A percentile compares a stretch with the other conserved stretches of the same genome.
These are phyloP conservation scores for Cadophora sp. DNA, from an alignment of 2,329 filamentous ascomycete genomes.

Conservation along the genomic window DNA sequence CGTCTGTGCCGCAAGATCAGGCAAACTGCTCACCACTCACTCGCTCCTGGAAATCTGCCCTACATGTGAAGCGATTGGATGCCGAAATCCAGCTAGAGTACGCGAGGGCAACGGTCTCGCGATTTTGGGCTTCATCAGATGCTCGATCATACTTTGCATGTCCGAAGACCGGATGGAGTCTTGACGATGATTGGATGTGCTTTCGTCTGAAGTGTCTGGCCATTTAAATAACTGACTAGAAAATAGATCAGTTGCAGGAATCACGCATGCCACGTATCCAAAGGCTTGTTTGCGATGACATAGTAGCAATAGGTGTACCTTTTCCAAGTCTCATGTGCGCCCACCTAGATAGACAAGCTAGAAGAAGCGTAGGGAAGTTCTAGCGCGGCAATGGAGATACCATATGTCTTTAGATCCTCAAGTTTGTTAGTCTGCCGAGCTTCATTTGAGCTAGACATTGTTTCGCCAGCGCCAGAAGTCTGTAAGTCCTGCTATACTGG, in stretches of 20 bases:
- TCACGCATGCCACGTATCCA: neutral
- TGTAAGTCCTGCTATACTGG: too few species aligned
- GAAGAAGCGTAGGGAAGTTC: too few species aligned
- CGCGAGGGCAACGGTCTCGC: neutral
- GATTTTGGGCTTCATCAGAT: neutral
- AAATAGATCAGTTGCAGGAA: neutral
- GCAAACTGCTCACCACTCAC: neutral
- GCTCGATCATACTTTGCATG: neutral
- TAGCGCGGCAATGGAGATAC: too few species aligned
- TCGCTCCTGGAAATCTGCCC: neutral
- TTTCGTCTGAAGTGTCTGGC: neutral
- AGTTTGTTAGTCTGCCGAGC: too few species aligned
- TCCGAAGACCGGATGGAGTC: neutral
- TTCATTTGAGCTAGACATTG: too few species aligned
- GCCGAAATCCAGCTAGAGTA: neutral
- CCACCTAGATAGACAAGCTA: too few species aligned
- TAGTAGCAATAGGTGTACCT: too few species aligned
- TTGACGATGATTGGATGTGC: neutral
- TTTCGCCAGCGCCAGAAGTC: too few species aligned
- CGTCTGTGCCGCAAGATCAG: constrained; percentile 1
- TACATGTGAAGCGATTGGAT: neutral
- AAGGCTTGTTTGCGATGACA: too few species aligned
- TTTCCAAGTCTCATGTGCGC: too few species aligned
- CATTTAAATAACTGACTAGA: neutral
- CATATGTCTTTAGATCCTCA: too few species aligned